These are phyloP conservation scores for Cavenderia fasciculata DNA, from an alignment of 78 protist species.

Conservation along the genomic window DNA sequence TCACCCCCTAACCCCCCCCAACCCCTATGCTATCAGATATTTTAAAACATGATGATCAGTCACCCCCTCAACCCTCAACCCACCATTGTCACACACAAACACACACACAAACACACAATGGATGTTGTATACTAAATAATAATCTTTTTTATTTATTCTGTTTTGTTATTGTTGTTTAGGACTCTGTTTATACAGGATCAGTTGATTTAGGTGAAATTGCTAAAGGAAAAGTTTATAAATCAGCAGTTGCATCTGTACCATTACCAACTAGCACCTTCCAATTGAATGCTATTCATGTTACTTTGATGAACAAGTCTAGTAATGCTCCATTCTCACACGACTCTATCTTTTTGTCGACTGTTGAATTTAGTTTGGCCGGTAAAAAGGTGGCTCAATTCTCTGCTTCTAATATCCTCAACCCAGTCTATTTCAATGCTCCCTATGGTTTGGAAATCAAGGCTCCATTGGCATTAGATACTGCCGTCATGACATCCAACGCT, in stretches of 20 bases:
- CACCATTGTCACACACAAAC: too few species aligned
- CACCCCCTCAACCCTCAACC: too few species aligned
- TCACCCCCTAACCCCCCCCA: too few species aligned
- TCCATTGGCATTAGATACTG: too few species aligned
- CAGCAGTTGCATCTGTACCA: not conserved
- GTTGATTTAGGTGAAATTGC: conserved; percentile 17
- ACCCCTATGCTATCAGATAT: too few species aligned
- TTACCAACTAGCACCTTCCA: not conserved
- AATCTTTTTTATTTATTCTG: too few species aligned
- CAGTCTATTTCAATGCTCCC: conserved; percentile 12
- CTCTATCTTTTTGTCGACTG: not conserved
- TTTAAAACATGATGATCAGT: too few species aligned
- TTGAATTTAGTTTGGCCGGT: conserved; percentile 9
- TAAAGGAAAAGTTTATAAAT: not conserved
- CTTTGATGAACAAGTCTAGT: conserved; percentile 7
- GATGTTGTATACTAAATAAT: too few species aligned
- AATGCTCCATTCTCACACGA: not conserved
- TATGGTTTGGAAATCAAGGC: not conserved
- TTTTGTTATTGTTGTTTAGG: too few species aligned
- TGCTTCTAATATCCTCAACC: conserved; percentile 7
- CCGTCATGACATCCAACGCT: not conserved
- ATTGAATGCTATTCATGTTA: conserved; percentile 11
- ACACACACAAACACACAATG: too few species aligned
- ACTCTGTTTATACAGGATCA: not conserved
- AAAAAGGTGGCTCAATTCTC: conserved; percentile 19